phyloP scores from a whole-genome alignment of 129 eudicot genomes.

The Escallonia rubra region DNA sequence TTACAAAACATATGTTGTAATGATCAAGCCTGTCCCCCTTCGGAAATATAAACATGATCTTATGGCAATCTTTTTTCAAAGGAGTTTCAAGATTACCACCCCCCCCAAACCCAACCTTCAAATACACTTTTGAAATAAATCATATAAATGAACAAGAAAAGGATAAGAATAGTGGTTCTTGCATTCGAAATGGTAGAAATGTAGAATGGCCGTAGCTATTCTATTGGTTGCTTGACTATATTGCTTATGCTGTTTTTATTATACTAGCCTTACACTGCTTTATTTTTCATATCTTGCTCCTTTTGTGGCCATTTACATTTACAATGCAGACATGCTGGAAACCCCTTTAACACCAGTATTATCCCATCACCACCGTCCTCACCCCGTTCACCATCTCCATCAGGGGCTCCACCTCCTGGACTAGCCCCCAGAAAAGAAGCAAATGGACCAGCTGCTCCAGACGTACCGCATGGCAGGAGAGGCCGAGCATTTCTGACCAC shows the following conservation, averaged over 20 bases:
- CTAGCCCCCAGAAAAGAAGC: conserved; percentile 34
- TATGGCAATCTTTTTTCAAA: too few relatives aligned
- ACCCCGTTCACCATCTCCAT: conserved; percentile 49
- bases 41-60: too few relatives aligned
- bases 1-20: too few relatives aligned
- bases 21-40: too few relatives aligned
- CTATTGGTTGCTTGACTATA: too few relatives aligned
- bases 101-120: too few relatives aligned
- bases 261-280: background rate
- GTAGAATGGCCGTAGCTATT: too few relatives aligned
- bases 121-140: too few relatives aligned
- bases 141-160: too few relatives aligned
- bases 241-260: too few relatives aligned
- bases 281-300: background rate
- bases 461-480: conserved; percentile 21
- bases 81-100: too few relatives aligned
- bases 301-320: conserved; percentile 7
- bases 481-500: conserved; percentile 16
- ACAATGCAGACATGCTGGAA: conserved; percentile 65
- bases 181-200: too few relatives aligned
- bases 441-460: conserved; percentile 36
- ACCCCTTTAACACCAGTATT: conserved; percentile 81
- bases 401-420: conserved; percentile 48
- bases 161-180: background rate
- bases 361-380: conserved; percentile 59